Evolutionary conservation across 345 rosid species (phyloP).

Genomic region (Murraya koenigii): DNA sequence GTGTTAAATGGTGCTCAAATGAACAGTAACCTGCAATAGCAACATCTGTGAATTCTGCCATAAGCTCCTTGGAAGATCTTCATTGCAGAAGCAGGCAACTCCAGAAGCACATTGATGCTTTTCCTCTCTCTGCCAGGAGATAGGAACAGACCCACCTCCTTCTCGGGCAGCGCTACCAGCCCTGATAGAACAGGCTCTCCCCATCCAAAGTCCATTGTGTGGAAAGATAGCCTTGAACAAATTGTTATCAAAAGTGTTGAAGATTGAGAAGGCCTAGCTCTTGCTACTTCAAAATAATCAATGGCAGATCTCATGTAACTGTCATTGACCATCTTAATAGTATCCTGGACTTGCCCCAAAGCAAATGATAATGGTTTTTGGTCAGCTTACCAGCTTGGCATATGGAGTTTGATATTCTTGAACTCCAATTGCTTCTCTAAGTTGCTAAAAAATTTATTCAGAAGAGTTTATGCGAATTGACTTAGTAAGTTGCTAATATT

Average conservation of each 20-base stretch:
- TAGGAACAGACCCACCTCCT: slow-evolving; percentile 80
- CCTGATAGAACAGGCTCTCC: slow-evolving; percentile 81
- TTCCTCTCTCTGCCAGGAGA: slow-evolving; percentile 79
- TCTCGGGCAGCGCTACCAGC: slow-evolving; percentile 87
- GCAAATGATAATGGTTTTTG: slow-evolving; percentile 57
- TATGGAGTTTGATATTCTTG: slow-evolving; percentile 39
- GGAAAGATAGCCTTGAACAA: slow-evolving; percentile 80
- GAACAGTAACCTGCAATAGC: background rate
- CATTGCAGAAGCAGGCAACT: slow-evolving; percentile 81
- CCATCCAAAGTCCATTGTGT: slow-evolving; percentile 89
- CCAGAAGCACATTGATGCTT: slow-evolving; percentile 84
- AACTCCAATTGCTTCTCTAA: too few species aligned
- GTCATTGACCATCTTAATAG: slow-evolving; percentile 74
- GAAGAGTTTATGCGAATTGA: too few species aligned
- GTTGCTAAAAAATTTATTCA: too few species aligned
- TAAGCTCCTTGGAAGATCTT: slow-evolving; percentile 55
- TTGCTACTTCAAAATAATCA: slow-evolving; percentile 82
- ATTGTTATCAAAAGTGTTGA: slow-evolving; percentile 85
- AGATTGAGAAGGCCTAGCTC: slow-evolving; percentile 79
- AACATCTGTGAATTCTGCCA: background rate
- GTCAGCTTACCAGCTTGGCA: slow-evolving; percentile 65
- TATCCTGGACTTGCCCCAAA: slow-evolving; percentile 58
- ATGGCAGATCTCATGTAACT: slow-evolving; percentile 92
- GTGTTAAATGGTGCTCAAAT: background rate
- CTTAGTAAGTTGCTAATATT: too few species aligned